Evolutionary conservation across 1,139 yeast species (phyloP).

Genomic region (Pichia kudriavzevii): DNA sequence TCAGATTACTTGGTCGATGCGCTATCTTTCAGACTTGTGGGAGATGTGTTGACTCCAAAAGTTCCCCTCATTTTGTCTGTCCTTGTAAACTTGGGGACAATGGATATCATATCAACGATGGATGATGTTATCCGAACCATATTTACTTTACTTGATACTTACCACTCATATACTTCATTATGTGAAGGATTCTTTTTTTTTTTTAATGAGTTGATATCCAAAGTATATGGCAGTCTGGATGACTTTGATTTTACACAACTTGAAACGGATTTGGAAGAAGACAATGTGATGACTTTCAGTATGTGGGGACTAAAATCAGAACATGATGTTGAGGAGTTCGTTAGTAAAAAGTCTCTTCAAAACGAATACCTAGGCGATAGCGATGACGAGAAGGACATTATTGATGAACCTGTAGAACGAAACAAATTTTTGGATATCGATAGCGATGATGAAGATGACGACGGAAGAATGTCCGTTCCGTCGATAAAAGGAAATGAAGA

Average conservation of each 20-base stretch:
- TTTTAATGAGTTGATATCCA: conserved; percentile 56
- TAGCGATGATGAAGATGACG: conserved; percentile 36
- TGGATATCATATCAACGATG: conserved; percentile 54
- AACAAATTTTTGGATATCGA: conserved; percentile 25
- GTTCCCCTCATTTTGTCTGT: conserved; percentile 65
- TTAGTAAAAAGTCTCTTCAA: conserved; percentile 28
- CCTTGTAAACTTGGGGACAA: conserved; percentile 62
- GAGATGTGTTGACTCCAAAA: conserved; percentile 65
- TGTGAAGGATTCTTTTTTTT: conserved; percentile 71
- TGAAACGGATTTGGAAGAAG: conserved; percentile 17
- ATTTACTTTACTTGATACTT: conserved; percentile 70
- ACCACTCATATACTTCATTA: conserved; percentile 69
- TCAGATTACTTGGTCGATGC: conserved; percentile 78
- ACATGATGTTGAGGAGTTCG: conserved; percentile 35
- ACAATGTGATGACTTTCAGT: conserved; percentile 28
- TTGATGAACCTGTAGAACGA: conserved; percentile 17
- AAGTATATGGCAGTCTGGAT: conserved; percentile 38
- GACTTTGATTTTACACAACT: conserved; percentile 21
- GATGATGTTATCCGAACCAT: conserved; percentile 64
- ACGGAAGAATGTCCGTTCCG: conserved; percentile 2
- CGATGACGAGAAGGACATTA: conserved; percentile 23
- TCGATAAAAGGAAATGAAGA: conserved; percentile 6
- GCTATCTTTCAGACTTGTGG: conserved; percentile 57
- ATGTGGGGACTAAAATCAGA: conserved; percentile 51
- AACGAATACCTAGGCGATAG: conserved; percentile 28